Base-by-base conservation (phyloP, 108 stramenopile species). In the Skeletonema potamos region DNA sequence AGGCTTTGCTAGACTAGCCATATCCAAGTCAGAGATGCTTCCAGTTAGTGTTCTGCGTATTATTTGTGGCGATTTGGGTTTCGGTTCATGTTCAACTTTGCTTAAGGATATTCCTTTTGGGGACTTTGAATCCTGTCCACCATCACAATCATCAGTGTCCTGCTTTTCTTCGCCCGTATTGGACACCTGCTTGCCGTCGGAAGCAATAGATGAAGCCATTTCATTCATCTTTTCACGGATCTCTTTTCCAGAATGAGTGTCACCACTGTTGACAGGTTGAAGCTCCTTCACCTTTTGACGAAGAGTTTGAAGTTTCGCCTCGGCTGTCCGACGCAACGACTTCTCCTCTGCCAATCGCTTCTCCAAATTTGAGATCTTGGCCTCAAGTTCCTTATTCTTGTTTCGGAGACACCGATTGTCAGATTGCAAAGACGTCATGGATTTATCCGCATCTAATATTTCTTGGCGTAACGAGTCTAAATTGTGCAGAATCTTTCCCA, bases 371-470 rank as follows among this genome's bases (percentile, higher is more conserved):
- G 62, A 68, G 33, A 79, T 81, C 64, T 87, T 91, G 26, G 86
- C 81, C 62, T 93, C 92, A 15, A 93, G 65, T 27, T 91, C 90
- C 60, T 93, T 93, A 39, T 91, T 93, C 33, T 89, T 91, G 27
- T 91, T 90, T 55, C 83, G 83, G 78, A 93, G 55, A 26, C 85
- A 60, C 48, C 83, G 82, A 43, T 80, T 81, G 36, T 81, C 80
- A 27, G 70, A 72, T 64, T 91, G 87, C 0, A 93, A 73, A 0
- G 79, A 81, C 51, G 83, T 73, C 2, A 90, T 81, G 36, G 71
- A 82, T 18, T 69, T 60, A 67, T 93, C 92, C 17, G 92, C 92
- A 24, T 90, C 86, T 3, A 79, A 62, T 6, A 93, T 89, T 72
- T 93, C 92, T n/a, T 64, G 37, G 36, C 87, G 86, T 69, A 93